Evolutionary conservation across 805 yeast species (phyloP).

Genomic region (Candida boidinii): DNA sequence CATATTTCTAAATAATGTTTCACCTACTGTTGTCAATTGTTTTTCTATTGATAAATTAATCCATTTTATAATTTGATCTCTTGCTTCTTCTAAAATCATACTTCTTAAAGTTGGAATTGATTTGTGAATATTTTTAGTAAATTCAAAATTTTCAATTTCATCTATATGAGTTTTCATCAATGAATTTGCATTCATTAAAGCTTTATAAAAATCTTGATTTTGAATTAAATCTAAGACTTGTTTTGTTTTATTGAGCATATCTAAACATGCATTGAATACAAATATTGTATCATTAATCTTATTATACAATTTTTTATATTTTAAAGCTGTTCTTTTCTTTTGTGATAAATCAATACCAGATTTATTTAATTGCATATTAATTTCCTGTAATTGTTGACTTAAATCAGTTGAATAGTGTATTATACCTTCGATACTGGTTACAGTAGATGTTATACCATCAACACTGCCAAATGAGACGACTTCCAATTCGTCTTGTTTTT

Average conservation of each 20-base stretch:
- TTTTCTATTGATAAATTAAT: constrained; percentile 53
- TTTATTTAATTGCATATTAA: constrained; percentile 49
- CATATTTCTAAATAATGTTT: constrained; percentile 43
- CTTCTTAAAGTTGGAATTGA: constrained; percentile 71
- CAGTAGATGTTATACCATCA: constrained; percentile 45
- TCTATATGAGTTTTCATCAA: constrained; percentile 60
- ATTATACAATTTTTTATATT: constrained; percentile 51
- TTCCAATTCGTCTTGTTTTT: constrained; percentile 57
- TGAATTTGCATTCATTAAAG: constrained; percentile 74
- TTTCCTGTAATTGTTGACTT: constrained; percentile 41
- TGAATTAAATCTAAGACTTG: constrained; percentile 75
- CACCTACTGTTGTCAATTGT: constrained; percentile 53
- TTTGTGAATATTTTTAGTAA: constrained; percentile 62
- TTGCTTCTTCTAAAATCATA: constrained; percentile 67
- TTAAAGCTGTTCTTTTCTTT: constrained; percentile 50
- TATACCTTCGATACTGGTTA: constrained; percentile 55
- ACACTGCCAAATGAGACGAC: constrained; percentile 55
- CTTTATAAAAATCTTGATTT: constrained; percentile 72
- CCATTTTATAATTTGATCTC: constrained; percentile 57
- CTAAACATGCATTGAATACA: constrained; percentile 64
- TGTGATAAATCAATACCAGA: constrained; percentile 61
- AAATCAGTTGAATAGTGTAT: constrained; percentile 49
- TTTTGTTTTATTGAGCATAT: constrained; percentile 78
- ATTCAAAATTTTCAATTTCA: constrained; percentile 58
- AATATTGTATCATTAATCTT: constrained; percentile 67